Conservation (phyloP, 352 stramenopile species). For the Aphanomyces stellatus region DNA sequence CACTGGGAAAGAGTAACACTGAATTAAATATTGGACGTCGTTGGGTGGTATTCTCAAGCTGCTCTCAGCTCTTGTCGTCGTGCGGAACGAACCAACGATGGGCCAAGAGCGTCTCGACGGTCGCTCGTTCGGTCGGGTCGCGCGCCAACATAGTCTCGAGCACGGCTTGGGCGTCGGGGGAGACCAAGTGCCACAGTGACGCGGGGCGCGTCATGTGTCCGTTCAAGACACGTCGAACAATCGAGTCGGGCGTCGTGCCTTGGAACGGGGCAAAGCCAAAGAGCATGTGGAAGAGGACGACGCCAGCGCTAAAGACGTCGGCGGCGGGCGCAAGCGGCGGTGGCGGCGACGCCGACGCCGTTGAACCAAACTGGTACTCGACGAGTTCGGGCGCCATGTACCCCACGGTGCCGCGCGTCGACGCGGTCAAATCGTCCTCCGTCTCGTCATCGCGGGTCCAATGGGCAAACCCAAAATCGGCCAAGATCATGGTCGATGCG, state of each 20-base stretch:
- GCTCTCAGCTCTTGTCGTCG: no score
- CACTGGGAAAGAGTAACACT: no score
- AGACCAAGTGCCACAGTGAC: not conserved
- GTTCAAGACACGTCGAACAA: conserved; percentile 27
- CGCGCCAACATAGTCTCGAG: conserved; percentile 3
- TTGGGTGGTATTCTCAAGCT: no score
- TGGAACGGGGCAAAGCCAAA: conserved; percentile 55
- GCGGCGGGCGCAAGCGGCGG: conserved; percentile 44
- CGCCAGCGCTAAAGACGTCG: conserved; percentile 69
- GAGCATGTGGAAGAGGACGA: conserved; percentile 58
- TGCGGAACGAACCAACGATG: conserved; percentile 8
- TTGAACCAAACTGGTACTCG: conserved; percentile 18
- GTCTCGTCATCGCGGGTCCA: conserved; percentile 27
- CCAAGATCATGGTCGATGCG: conserved; percentile 47
- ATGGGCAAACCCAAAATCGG: conserved; percentile 61
- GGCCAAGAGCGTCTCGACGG: not conserved
- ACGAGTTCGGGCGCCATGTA: conserved; percentile 69
- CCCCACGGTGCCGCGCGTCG: conserved; percentile 60
- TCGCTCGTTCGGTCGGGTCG: not conserved
- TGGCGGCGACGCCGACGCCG: not conserved
- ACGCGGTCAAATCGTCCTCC: conserved; percentile 25
- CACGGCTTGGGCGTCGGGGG: not conserved
- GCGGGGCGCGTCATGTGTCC: conserved; percentile 12
- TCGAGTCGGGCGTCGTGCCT: conserved; percentile 41
- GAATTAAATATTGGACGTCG: no score